Percentiles rank a stretch among this genome's conserved stretches.
phyloP scores from a whole-genome alignment of 1,284 basidiomycete species.

The Microbotryomycetes sp. region DNA sequence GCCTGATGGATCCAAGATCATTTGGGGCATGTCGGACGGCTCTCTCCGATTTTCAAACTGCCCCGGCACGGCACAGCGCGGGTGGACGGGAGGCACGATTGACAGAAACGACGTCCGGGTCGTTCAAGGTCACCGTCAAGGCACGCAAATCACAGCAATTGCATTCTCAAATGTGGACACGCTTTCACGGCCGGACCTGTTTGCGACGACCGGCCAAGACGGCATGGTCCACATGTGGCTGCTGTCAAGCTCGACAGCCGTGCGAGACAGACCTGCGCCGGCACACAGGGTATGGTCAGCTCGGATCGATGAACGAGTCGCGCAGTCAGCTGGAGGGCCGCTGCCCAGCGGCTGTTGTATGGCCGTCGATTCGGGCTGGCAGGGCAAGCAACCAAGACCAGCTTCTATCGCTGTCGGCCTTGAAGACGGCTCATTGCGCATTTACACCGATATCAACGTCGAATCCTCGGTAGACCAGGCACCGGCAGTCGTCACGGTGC shows the following conservation, averaged over 20 bases:
- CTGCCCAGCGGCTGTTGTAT: neutral
- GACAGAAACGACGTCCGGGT: constrained; percentile 8
- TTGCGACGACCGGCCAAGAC: constrained; percentile 22
- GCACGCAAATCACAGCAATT: neutral
- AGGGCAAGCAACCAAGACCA: constrained; percentile 4
- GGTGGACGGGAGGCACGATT: constrained; percentile 2
- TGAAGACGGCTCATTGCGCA: constrained; percentile 17
- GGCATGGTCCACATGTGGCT: constrained; percentile 25
- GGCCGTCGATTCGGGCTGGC: constrained; percentile 22
- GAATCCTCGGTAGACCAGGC: neutral
- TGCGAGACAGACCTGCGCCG: constrained; percentile 2
- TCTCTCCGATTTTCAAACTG: constrained; percentile 13
- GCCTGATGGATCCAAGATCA: constrained; percentile 17
- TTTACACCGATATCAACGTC: constrained; percentile 19
- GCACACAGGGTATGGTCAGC: constrained; percentile 15
- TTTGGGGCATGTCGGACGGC: constrained; percentile 34
- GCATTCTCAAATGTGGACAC: constrained; percentile 9
- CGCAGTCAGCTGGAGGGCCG: neutral
- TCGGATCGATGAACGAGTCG: constrained; percentile 6
- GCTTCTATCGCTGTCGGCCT: constrained; percentile 24
- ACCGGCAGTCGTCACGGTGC: neutral
- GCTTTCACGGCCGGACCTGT: constrained; percentile 7
- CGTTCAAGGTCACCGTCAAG: constrained; percentile 10
- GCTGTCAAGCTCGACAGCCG: neutral
- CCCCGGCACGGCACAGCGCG: neutral